Evolutionary conservation across 805 yeast genomes (phyloP).

Genomic region (Lipomyces lipofer): DNA sequence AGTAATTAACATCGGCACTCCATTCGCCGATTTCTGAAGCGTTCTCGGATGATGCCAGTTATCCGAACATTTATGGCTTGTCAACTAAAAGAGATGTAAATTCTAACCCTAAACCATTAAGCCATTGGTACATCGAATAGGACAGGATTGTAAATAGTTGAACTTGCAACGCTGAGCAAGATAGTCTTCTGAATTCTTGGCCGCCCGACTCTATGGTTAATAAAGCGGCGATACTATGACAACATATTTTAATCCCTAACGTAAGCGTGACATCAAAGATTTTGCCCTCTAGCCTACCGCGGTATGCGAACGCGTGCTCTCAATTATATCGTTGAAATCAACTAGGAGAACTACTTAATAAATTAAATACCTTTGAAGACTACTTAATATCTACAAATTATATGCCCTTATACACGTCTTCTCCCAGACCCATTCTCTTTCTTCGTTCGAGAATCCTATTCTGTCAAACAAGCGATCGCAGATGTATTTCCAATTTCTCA

Average conservation of each 20-base stretch:
- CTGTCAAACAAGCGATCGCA: background rate
- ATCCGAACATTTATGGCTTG: slow-evolving; percentile 79
- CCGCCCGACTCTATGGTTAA: background rate
- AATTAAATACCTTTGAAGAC: background rate
- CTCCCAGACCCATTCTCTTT: background rate
- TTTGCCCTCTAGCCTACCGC: background rate
- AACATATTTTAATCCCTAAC: background rate
- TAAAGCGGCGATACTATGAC: background rate
- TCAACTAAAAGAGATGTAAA: slow-evolving; percentile 10
- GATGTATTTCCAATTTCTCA: background rate
- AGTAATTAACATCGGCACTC: slow-evolving; percentile 82
- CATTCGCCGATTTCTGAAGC: slow-evolving; percentile 72
- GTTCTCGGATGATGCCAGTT: slow-evolving; percentile 77
- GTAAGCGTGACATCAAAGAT: background rate
- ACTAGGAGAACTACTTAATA: background rate
- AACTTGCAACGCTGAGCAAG: background rate
- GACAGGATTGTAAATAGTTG: background rate
- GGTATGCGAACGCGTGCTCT: background rate
- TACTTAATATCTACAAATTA: background rate
- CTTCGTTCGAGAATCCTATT: background rate
- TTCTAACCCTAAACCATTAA: too few relatives aligned
- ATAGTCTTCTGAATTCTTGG: background rate
- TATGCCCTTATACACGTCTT: background rate
- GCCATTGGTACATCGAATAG: background rate
- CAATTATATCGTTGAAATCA: background rate